phyloP scores from a whole-genome alignment of 2,329 filamentous ascomycete species.

The Alternaria metachromatica region DNA sequence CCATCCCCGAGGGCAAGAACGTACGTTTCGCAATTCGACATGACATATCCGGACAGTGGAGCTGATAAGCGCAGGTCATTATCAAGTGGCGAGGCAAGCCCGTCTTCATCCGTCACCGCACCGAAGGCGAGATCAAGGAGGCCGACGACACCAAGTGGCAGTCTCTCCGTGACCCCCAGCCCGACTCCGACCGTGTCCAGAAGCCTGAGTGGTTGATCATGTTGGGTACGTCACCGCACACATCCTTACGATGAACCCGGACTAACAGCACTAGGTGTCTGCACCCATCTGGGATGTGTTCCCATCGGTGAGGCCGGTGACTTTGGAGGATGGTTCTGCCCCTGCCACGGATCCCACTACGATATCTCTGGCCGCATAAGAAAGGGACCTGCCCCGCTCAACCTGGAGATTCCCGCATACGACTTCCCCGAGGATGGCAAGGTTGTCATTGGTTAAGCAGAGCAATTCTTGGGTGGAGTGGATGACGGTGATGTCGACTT shows the following conservation, averaged over 20 bases:
- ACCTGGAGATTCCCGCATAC: conserved; percentile 93
- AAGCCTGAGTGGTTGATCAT: conserved; percentile 99
- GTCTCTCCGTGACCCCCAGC: conserved; percentile 86
- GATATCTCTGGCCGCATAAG: conserved; percentile 98
- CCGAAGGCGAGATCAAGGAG: conserved; percentile 88
- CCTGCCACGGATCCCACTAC: conserved; percentile 99
- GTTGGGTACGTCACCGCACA: conserved; percentile 70
- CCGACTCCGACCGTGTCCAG: conserved; percentile 92
- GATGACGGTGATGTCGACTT: conserved; percentile 14
- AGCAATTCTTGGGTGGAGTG: conserved; percentile 7
- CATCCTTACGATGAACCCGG: not conserved
- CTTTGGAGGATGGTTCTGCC: conserved; percentile 99
- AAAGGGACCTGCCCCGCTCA: conserved; percentile 95
- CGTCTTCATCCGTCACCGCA: conserved; percentile 99
- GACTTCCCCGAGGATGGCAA: conserved; percentile 89
- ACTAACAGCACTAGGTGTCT: conserved; percentile 72
- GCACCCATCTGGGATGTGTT: conserved; percentile 98
- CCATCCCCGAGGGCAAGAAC: conserved; percentile 99
- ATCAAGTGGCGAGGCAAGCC: conserved; percentile 99
- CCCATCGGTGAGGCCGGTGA: conserved; percentile 99
- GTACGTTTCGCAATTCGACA: conserved; percentile 62
- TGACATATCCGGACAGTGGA: not conserved
- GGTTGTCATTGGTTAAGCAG: conserved; percentile 85
- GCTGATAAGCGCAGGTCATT: conserved; percentile 71
- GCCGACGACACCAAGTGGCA: conserved; percentile 87